Evolutionary conservation across 148 eudicot species (phyloP).

Genomic region (Rhododendron ovatum): DNA sequence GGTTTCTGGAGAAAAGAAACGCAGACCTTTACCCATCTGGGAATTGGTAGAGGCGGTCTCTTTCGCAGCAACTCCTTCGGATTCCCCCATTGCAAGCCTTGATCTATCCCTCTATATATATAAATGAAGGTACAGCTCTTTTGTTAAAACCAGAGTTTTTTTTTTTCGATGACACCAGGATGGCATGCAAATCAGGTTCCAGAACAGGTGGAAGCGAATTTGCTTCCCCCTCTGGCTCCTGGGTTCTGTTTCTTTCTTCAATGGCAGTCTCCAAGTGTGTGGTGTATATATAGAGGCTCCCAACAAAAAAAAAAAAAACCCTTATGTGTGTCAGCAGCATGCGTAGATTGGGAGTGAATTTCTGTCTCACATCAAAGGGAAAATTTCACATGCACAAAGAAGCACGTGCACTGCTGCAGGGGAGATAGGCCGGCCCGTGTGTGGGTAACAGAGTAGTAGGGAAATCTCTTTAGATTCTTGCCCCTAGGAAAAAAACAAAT

Average conservation of each 20-base stretch:
- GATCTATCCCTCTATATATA: neutral
- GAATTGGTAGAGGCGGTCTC: neutral
- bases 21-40: neutral
- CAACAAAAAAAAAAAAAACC: neutral
- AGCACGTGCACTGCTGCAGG: neutral
- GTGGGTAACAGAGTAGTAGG: too few relatives aligned
- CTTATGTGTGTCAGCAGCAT: neutral
- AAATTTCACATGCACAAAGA: neutral
- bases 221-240: neutral
- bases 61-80: neutral
- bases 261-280: neutral
- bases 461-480: too few relatives aligned
- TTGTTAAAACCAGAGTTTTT: neutral
- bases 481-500: too few relatives aligned
- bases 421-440: too few relatives aligned
- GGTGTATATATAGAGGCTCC: neutral
- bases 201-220: neutral
- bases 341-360: neutral
- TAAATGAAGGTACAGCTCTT: neutral
- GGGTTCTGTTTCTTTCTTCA: neutral
- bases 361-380: neutral
- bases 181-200: neutral
- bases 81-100: slow-evolving; percentile 6
- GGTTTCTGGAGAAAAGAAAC: neutral
- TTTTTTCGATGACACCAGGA: neutral